These are phyloP conservation scores for Fusarium avenaceum DNA, from an alignment of 2,329 filamentous ascomycete species.

Conservation along the genomic window DNA sequence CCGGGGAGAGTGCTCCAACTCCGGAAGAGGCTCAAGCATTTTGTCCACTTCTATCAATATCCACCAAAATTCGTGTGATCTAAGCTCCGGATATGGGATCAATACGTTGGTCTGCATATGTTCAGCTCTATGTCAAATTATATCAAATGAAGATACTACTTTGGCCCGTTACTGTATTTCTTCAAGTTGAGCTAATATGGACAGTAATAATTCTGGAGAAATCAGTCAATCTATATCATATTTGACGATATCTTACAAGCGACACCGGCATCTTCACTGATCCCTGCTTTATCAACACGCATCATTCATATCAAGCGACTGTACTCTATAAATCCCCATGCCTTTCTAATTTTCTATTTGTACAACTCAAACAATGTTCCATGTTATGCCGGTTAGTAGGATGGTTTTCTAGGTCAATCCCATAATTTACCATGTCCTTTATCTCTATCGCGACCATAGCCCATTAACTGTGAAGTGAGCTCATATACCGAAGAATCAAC, in stretches of 20 bases:
- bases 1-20: constrained; percentile 38
- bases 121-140: no score
- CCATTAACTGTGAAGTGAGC: neutral
- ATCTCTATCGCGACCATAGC: no score
- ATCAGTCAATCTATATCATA: neutral
- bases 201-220: fast-evolving
- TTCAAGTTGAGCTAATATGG: no score
- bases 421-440: neutral
- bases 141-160: neutral
- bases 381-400: neutral
- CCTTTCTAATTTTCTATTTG: neutral
- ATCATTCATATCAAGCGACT: neutral
- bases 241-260: neutral
- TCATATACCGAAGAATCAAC: neutral
- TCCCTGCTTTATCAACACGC: neutral
- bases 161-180: no score
- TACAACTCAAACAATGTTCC: neutral
- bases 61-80: constrained; percentile 18
- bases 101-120: neutral
- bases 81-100: neutral
- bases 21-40: constrained; percentile 25
- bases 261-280: constrained; percentile 13
- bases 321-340: neutral
- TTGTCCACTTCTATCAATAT: constrained; percentile 20
- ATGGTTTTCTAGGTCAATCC: neutral